These are phyloP conservation scores for Colletotrichum musae DNA, from an alignment of 2,329 filamentous ascomycete species.

Conservation along the genomic window DNA sequence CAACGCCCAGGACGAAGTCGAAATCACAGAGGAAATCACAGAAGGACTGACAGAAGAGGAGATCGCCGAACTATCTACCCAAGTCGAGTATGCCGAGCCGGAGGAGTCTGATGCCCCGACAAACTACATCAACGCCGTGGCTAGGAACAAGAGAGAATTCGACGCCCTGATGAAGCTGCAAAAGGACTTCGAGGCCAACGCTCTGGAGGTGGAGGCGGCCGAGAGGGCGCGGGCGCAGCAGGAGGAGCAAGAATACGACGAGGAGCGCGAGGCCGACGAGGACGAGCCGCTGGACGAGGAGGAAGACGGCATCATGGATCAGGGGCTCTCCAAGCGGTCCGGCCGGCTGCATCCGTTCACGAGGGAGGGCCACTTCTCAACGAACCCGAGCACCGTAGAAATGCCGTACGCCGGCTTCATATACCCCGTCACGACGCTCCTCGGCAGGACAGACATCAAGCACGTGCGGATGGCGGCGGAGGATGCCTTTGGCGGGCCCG, in stretches of 20 bases:
- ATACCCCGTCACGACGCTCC: constrained; percentile 77
- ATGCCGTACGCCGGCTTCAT: constrained; percentile 80
- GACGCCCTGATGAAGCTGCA: constrained; percentile 68
- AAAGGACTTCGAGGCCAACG: constrained; percentile 67
- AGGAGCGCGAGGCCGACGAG: constrained; percentile 49
- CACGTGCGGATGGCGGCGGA: constrained; percentile 83
- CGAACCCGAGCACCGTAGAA: constrained; percentile 80
- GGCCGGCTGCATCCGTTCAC: constrained; percentile 82
- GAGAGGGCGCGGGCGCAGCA: constrained; percentile 52
- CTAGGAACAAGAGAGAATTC: constrained; percentile 69
- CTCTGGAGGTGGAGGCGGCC: constrained; percentile 50
- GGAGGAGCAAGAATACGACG: constrained; percentile 53
- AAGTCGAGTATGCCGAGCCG: constrained; percentile 54
- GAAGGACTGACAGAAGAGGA: not conserved
- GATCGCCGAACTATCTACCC: constrained; percentile 39
- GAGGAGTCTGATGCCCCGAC: constrained; percentile 56
- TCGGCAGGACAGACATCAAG: constrained; percentile 77
- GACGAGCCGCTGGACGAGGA: constrained; percentile 54
- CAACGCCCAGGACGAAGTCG: not conserved
- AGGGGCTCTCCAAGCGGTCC: constrained; percentile 45
- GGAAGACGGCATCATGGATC: constrained; percentile 36
- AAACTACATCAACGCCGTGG: constrained; percentile 63
- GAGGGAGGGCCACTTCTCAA: constrained; percentile 79
- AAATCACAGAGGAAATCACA: not conserved
- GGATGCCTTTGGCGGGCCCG: constrained; percentile 80